Percentiles rank a stretch among this genome's conserved stretches.
Conservation (phyloP, 2,329 filamentous ascomycete genomes). For the Microdochium bolleyi region DNA sequence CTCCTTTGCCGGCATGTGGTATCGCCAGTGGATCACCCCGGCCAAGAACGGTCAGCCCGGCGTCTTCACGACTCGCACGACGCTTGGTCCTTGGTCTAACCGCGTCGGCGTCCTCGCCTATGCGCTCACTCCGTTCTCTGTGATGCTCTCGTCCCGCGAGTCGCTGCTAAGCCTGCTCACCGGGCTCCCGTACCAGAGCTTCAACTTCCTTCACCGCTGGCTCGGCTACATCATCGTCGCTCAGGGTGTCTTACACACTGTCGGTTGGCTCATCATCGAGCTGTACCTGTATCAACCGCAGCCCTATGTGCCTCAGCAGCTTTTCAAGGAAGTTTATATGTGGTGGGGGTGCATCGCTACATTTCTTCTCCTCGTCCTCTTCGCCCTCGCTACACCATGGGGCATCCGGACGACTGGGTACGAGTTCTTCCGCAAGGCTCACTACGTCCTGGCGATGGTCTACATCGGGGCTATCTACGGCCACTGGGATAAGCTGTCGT, state of each 20-base stretch:
- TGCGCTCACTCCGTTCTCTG: slow-evolving; percentile 62
- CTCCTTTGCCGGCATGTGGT: slow-evolving; percentile 61
- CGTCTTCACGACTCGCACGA: slow-evolving; percentile 55
- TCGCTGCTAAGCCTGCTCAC: slow-evolving; percentile 63
- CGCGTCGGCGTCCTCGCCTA: slow-evolving; percentile 65
- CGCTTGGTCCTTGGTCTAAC: slow-evolving; percentile 60
- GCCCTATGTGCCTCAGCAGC: slow-evolving; percentile 46
- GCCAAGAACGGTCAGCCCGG: slow-evolving; percentile 42
- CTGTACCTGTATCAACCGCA: slow-evolving; percentile 63
- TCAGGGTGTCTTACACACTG: slow-evolving; percentile 61
- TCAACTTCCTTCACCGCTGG: slow-evolving; percentile 75
- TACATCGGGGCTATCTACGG: slow-evolving; percentile 71
- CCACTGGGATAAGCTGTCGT: slow-evolving; percentile 62
- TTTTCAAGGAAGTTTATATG: slow-evolving; percentile 59
- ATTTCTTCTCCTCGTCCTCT: slow-evolving; percentile 52
- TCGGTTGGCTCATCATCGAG: slow-evolving; percentile 64
- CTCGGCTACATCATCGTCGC: slow-evolving; percentile 64
- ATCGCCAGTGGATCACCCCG: slow-evolving; percentile 63
- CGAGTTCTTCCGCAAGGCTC: slow-evolving; percentile 68
- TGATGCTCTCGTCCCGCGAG: slow-evolving; percentile 61
- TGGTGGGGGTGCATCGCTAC: slow-evolving; percentile 68
- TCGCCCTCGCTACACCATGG: slow-evolving; percentile 47
- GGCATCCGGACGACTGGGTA: slow-evolving; percentile 63
- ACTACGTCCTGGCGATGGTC: slow-evolving; percentile 65
- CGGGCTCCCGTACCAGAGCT: slow-evolving; percentile 67